Base-by-base conservation (phyloP, 805 yeast genomes). In the Sungouiella blattae region DNA sequence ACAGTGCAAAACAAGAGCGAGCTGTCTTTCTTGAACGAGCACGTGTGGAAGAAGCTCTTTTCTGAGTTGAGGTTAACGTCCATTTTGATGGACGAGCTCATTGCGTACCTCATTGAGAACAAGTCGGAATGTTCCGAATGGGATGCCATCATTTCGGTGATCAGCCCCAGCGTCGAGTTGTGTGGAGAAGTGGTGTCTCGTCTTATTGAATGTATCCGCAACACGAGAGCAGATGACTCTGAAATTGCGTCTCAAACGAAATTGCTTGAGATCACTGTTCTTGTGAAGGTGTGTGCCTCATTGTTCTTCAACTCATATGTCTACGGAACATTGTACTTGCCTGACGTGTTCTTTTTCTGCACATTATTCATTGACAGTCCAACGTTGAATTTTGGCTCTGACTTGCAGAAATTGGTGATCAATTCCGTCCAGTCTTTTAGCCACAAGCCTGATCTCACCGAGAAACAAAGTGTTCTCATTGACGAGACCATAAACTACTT, bases 111-210 rank as follows among this genome's bases (percentile, higher is more conserved):
- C 1, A 72, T 85, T 45, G 93, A 84, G 44, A 77, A 81, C 50
- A 83, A 82, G 45, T 80, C 87, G n/a, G 87, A 82, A 46, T 83
- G 81, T 4, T 73, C 76, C 25, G 79, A 73, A 31, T 84, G 87
- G 87, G 69, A 71, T 13, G 75, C 72, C 30, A 71, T 80, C 5
- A 70, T 82, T 2, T 70, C 82, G 1, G 68, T 83, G n/a, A 63
- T 87, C 44, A 72, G 82, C 1, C 88, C 95, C 3, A 79, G 91
- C 1, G 65, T 80, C n/a, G 86, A 80, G 43, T 67, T 85, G 2
- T 80, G 87, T 49, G 81, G 86, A 6, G 71, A 75, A 33, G 73
- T 86, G 2, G 66, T 87, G 25, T 56, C 68, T 21, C 67, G 83
- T 41, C 55, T 87, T 26, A 69, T 80, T 41, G 65, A 65, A 7